Conservation (phyloP, 129 eudicot genomes). For the Centaurea solstitialis region DNA sequence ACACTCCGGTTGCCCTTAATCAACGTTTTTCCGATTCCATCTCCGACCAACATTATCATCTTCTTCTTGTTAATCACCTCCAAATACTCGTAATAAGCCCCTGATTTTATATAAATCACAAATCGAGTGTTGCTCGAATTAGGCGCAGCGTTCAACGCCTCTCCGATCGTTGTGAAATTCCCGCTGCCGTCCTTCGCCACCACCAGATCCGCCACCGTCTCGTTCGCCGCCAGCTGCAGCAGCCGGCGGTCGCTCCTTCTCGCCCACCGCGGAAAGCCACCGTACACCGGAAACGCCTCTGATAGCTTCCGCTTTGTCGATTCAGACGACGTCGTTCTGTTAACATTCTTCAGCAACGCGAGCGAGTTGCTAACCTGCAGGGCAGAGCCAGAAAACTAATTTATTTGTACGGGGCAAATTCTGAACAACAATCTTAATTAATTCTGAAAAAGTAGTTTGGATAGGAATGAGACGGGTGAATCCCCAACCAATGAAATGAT, state of each 20-base stretch:
- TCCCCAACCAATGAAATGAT: too few relatives aligned
- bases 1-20: slow-evolving; percentile 87
- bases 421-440: too few relatives aligned
- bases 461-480: too few relatives aligned
- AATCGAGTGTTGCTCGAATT: slow-evolving; percentile 57
- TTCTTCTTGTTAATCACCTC: slow-evolving; percentile 65
- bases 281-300: slow-evolving; percentile 25
- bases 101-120: slow-evolving; percentile 77
- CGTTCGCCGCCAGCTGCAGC: slow-evolving; percentile 45
- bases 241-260: slow-evolving; percentile 46
- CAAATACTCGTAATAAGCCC: slow-evolving; percentile 82
- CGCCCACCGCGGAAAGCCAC: slow-evolving; percentile 69
- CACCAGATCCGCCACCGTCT: slow-evolving; percentile 43
- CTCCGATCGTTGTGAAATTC: slow-evolving; percentile 68
- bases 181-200: slow-evolving; percentile 94
- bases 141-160: slow-evolving; percentile 69
- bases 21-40: slow-evolving; percentile 86
- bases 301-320: too few relatives aligned
- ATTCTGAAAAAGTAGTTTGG: too few relatives aligned
- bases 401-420: too few relatives aligned
- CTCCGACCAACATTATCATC: slow-evolving; percentile 81
- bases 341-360: slow-evolving; percentile 59
- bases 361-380: slow-evolving; percentile 80
- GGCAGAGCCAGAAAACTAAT: too few relatives aligned
- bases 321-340: background rate